Percentiles rank a stretch among this genome's conserved stretches.
Evolutionary conservation across 495 filamentous ascomycete genomes (phyloP).

Genomic region (Xylaria longipes): DNA sequence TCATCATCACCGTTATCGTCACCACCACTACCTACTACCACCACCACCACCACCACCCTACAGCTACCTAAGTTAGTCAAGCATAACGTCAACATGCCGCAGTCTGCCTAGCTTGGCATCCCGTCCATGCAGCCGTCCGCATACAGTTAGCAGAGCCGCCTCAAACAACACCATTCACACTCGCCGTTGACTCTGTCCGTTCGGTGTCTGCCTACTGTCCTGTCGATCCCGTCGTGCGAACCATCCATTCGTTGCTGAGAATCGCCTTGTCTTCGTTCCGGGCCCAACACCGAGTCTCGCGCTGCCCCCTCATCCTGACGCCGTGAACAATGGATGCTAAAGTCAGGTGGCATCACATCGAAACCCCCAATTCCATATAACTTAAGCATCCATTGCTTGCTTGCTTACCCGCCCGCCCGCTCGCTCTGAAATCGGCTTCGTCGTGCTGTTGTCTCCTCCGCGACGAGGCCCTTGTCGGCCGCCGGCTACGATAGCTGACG

Average conservation of each 20-base stretch:
- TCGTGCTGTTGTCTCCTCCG: background rate
- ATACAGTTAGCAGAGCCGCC: conserved; percentile 46
- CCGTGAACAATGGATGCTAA: conserved; percentile 47
- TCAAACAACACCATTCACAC: conserved; percentile 20
- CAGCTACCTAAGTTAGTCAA: background rate
- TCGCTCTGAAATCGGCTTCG: conserved; percentile 8
- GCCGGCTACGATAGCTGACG: conserved; percentile 18
- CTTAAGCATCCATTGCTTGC: conserved; percentile 11
- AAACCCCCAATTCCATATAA: conserved; percentile 34
- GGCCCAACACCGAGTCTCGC: background rate
- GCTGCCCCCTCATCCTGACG: conserved; percentile 10
- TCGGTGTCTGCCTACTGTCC: conserved; percentile 34
- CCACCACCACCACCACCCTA: background rate
- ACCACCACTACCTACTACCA: background rate
- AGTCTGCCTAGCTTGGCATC: conserved; percentile 36
- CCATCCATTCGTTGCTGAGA: background rate
- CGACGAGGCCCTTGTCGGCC: conserved; percentile 9
- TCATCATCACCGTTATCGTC: conserved; percentile 3
- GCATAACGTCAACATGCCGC: conserved; percentile 34
- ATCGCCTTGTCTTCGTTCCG: background rate
- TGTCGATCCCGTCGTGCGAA: conserved; percentile 9
- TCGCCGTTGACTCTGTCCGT: conserved; percentile 19
- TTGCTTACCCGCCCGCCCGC: background rate
- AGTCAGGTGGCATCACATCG: conserved; percentile 43
- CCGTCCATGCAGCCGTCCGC: conserved; percentile 42